These are phyloP conservation scores for Chaetomium fimeti DNA, from an alignment of 495 filamentous ascomycete genomes.

Conservation along the genomic window DNA sequence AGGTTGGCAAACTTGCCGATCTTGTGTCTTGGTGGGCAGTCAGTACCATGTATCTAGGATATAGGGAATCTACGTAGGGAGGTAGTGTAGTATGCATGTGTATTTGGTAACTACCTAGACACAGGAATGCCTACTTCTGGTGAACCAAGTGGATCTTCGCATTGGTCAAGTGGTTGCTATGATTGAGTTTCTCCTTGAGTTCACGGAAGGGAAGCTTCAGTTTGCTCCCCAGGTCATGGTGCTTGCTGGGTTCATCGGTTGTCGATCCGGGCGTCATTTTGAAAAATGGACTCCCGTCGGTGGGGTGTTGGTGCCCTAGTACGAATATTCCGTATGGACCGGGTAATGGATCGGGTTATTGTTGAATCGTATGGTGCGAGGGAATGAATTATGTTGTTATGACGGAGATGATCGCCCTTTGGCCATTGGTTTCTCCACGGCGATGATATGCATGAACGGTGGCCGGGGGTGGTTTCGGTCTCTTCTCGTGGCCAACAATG, in stretches of 20 bases:
- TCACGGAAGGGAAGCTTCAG: conserved; percentile 42
- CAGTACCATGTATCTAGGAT: background rate
- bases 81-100: background rate
- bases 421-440: background rate
- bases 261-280: conserved; percentile 5
- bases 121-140: conserved; percentile 42
- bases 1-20: conserved; percentile 57
- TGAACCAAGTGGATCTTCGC: conserved; percentile 49
- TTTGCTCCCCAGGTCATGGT: conserved; percentile 30
- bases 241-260: conserved; percentile 18
- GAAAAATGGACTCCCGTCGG: background rate
- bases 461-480: background rate
- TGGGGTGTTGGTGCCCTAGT: background rate
- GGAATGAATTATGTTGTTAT: no score
- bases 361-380: no score
- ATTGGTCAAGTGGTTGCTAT: conserved; percentile 46
- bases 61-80: no score
- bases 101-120: background rate
- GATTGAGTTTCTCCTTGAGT: conserved; percentile 50
- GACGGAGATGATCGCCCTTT: background rate
- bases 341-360: background rate
- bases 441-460: background rate
- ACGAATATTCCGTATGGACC: background rate
- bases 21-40: conserved; percentile 41
- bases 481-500: background rate